Evolutionary conservation across 495 filamentous ascomycete species (phyloP).

Genomic region (Xylaria nigripes): DNA sequence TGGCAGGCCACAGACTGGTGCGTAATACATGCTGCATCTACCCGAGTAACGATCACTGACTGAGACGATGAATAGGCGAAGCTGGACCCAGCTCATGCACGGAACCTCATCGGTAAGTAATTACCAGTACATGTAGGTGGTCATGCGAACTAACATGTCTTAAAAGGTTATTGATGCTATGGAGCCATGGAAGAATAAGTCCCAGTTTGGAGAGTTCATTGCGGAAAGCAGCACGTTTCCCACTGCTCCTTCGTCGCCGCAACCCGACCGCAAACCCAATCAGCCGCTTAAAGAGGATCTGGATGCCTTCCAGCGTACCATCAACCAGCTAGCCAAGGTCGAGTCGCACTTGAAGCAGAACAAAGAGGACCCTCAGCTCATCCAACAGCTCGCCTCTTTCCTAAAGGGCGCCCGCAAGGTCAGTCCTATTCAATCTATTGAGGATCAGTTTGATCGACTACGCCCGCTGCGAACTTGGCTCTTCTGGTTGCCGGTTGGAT

Average conservation of each 20-base stretch:
- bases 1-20: conserved; percentile 98
- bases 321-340: conserved; percentile 59
- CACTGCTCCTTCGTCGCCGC: conserved; percentile 52
- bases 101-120: conserved; percentile 73
- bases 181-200: conserved; percentile 87
- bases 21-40: conserved; percentile 38
- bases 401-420: conserved; percentile 69
- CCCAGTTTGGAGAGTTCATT: conserved; percentile 75
- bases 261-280: conserved; percentile 48
- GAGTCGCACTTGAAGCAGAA: conserved; percentile 64
- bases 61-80: conserved; percentile 52
- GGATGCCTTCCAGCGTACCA: conserved; percentile 55
- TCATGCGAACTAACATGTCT: conserved; percentile 24
- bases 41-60: conserved; percentile 26
- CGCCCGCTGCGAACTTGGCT: conserved; percentile 84
- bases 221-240: conserved; percentile 63
- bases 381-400: conserved; percentile 74
- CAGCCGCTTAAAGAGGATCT: conserved; percentile 60
- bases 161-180: conserved; percentile 78
- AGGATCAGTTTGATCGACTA: conserved; percentile 80
- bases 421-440: conserved; percentile 60
- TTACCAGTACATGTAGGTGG: not conserved
- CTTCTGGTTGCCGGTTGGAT: conserved; percentile 81
- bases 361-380: conserved; percentile 62
- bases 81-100: conserved; percentile 86